Base-by-base conservation (phyloP, 352 stramenopile genomes). In the Pythium guiyangense region DNA sequence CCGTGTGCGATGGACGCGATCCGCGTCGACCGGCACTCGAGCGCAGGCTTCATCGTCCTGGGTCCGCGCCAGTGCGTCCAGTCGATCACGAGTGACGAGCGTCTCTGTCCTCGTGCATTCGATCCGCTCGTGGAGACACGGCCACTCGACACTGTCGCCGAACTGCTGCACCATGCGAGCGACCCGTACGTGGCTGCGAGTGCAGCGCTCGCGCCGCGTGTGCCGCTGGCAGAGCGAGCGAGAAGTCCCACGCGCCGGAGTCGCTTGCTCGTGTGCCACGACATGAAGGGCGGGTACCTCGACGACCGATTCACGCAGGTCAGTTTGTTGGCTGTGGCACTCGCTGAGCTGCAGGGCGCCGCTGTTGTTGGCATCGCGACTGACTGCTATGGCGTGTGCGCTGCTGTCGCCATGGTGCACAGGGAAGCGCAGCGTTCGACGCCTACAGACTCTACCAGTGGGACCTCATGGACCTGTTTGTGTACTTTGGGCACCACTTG, bases 251-350 rank as follows among this genome's bases (percentile, higher is more conserved):
- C 48, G 39, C 61, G 69, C 62, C 66, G 69, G 25, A 86, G 69
- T 52, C 71, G 77, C 49, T 49, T 87, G 54, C 59, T 87, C 46
- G 69, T 84, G 22, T 87, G 73, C 20, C 72, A 85, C 49, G 74
- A 84, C 39, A 71, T 87, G 72, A 67, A 69, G 57, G 74, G 72
- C n/a, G 74, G 70, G 8, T 87, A 77, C 47, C 57, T 73, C 37
- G 56, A 62, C 50, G 67, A 73, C 49, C 64, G 70, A 18, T 73
- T 75, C 46, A 72, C 68, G 12, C 67, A 78, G 60, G 60, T 62
- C 11, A 6, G 31, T 37, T n/a, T 14, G n/a, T 37, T n/a, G 27
- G n/a, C 9, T 43, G 10, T 14, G 12, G 6, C 34, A 10, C 8
- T 22, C 20, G 17, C 18, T 50, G 6, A 18, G 15, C 22, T 22